Evolutionary conservation across 1,284 basidiomycete species (phyloP).

Genomic region (Boletus hoseneyae): DNA sequence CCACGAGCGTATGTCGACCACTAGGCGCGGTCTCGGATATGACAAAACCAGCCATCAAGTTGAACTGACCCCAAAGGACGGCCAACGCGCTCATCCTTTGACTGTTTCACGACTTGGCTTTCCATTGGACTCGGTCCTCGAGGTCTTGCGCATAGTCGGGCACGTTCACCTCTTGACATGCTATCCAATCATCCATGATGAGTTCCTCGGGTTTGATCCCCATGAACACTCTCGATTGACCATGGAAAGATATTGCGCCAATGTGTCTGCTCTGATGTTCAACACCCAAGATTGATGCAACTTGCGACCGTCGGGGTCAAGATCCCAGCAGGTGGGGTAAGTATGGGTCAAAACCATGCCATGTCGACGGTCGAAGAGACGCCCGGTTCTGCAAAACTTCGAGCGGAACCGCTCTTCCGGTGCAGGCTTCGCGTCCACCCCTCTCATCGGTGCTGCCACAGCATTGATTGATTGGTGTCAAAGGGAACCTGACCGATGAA

Average conservation of each 20-base stretch:
- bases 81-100: constrained; percentile 69
- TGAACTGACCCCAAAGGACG: constrained; percentile 83
- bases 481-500: constrained; percentile 15
- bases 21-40: constrained; percentile 71
- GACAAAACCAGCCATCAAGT: constrained; percentile 81
- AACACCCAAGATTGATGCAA: constrained; percentile 68
- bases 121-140: constrained; percentile 70
- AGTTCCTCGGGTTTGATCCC: constrained; percentile 82
- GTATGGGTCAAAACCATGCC: constrained; percentile 31
- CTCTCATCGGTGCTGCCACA: constrained; percentile 32
- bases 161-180: constrained; percentile 62
- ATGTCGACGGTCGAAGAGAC: constrained; percentile 37
- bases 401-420: constrained; percentile 60
- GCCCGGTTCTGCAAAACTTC: constrained; percentile 65
- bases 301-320: constrained; percentile 31
- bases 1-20: constrained; percentile 66
- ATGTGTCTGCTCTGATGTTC: constrained; percentile 50
- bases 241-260: constrained; percentile 81
- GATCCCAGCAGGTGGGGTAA: constrained; percentile 33
- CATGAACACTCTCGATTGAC: constrained; percentile 84
- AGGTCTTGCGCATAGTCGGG: constrained; percentile 83
- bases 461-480: constrained; percentile 18
- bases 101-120: constrained; percentile 54
- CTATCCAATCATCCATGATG: constrained; percentile 66
- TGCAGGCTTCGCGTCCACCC: constrained; percentile 46